Evolutionary conservation across 768 basidiomycete species (phyloP), one percentile per base, ranked within the genome.

Genomic region (Boletus huronensis): DNA sequence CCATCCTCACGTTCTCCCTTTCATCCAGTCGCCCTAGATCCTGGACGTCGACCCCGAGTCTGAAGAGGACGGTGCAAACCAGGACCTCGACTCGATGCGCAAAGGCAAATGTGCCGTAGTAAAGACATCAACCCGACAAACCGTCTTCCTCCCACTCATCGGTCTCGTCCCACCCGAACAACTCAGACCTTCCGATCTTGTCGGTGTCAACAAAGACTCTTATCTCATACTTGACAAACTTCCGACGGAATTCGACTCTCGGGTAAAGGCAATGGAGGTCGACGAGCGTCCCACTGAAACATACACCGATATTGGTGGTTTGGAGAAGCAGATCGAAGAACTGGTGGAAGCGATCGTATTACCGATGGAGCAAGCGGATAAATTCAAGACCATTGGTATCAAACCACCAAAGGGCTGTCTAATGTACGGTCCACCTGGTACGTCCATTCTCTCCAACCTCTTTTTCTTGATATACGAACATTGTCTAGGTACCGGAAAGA

Each of bases 321-420:
- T 99, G 70, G 97, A 98, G 79, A 98, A 98, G 75, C 97, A 99
- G 78, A 98, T 99, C 51, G 97, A 98, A 70, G 97, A 98, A 70
- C 72, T 99, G 49, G 93, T 97, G 1, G 97, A 99, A 72, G 97
- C 97, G 0, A 97, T 99, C 58, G 96, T 99, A 3, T 72, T 97
- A 59, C 97, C 97, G 0, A 99, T 99, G 95, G 90, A 98, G 68
- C 93, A 99, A 70, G 88, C 93, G 11, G 97, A 98, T 52, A 94
- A 93, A 70, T 99, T 99, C 80, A 98, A 98, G 78, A 93, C 87
- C 1, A 72, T 99, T n/a, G 97, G 97, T 32, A 98, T 99, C 67
- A 90, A 85, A 58, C 93, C 97, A 26, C 97, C 97, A 8, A 99
- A 99, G 74, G 97, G 97, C 31, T 95, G 90, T 64, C 73, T 99